These are phyloP conservation scores for Blastobotrys parvus DNA, from an alignment of 805 yeast species.

Conservation along the genomic window DNA sequence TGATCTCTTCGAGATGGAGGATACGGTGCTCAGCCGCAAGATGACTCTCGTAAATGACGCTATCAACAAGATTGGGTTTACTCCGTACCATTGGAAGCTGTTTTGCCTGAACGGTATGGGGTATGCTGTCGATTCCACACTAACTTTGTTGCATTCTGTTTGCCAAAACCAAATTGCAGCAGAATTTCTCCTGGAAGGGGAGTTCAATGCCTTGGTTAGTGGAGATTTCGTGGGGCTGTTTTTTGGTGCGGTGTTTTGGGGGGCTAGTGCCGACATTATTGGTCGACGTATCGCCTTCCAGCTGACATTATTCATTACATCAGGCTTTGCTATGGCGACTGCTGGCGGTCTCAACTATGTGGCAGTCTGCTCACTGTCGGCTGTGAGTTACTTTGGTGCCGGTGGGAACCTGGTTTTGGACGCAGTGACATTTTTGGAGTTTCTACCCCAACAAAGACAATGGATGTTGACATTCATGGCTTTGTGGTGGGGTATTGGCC, in stretches of 20 bases:
- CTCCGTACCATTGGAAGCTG: slow-evolving; percentile 42
- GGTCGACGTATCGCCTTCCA: slow-evolving; percentile 47
- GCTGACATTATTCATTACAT: slow-evolving; percentile 37
- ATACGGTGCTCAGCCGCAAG: slow-evolving; percentile 5
- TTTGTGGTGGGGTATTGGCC: slow-evolving; percentile 57
- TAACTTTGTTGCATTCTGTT: slow-evolving; percentile 38
- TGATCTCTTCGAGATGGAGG: slow-evolving; percentile 3
- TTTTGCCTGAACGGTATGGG: slow-evolving; percentile 48
- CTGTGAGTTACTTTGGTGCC: slow-evolving; percentile 29
- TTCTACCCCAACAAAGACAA: slow-evolving; percentile 41
- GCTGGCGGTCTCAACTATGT: slow-evolving; percentile 46
- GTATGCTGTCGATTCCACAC: slow-evolving; percentile 45
- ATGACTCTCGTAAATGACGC: slow-evolving; percentile 39
- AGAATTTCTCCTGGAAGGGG: slow-evolving; percentile 33
- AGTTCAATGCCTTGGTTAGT: slow-evolving; percentile 34
- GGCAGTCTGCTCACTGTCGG: slow-evolving; percentile 39
- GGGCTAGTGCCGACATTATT: slow-evolving; percentile 45
- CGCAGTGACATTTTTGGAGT: slow-evolving; percentile 44
- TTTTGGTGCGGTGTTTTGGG: slow-evolving; percentile 46
- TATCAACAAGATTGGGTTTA: slow-evolving; percentile 52
- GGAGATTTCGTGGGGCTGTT: slow-evolving; percentile 43
- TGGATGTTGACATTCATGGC: slow-evolving; percentile 46
- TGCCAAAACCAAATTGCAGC: slow-evolving; percentile 38
- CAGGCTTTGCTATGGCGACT: slow-evolving; percentile 39
- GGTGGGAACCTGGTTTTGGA: slow-evolving; percentile 53